phyloP scores from a whole-genome alignment of 1,284 basidiomycete genomes.

The Apiotrichum montevideense region DNA sequence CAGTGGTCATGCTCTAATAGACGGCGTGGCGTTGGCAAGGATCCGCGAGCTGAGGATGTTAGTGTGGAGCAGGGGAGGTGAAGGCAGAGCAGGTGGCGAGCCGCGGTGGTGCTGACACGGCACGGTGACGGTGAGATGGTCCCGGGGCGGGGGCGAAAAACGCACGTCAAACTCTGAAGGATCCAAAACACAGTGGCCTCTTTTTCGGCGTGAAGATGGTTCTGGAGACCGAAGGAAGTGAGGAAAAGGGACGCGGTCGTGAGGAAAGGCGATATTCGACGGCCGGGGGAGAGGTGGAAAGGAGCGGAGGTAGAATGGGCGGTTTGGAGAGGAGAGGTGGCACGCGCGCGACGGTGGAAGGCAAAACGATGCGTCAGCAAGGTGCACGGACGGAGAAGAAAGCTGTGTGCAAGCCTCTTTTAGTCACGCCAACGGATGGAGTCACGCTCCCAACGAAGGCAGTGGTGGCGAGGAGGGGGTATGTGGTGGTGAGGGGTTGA shows the following conservation, averaged over 20 bases:
- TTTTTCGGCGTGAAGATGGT: neutral
- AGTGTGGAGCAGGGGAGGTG: neutral
- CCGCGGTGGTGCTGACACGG: neutral
- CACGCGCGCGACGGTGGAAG: no score
- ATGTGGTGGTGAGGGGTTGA: no score
- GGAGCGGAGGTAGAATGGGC: no score
- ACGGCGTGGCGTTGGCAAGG: conserved; percentile 6
- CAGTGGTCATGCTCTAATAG: conserved; percentile 27
- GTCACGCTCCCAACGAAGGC: no score
- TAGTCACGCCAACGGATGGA: no score
- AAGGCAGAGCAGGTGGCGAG: neutral
- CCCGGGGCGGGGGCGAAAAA: neutral
- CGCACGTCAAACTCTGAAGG: conserved; percentile 11
- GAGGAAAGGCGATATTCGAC: neutral
- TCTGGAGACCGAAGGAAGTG: neutral
- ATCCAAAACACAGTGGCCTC: conserved; percentile 2
- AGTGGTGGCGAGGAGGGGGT: no score
- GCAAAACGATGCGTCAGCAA: conserved; percentile 4
- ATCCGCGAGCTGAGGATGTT: conserved; percentile 11
- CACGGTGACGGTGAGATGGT: no score
- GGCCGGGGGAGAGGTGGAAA: no score
- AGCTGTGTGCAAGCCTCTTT: neutral
- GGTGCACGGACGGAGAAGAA: neutral
- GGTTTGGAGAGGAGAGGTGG: no score
- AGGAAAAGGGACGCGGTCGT: neutral